A percentile compares a stretch with the other conserved stretches of the same genome.
Conservation (phyloP, 352 stramenopile genomes). For the Stephanocyclus meneghinianus region DNA sequence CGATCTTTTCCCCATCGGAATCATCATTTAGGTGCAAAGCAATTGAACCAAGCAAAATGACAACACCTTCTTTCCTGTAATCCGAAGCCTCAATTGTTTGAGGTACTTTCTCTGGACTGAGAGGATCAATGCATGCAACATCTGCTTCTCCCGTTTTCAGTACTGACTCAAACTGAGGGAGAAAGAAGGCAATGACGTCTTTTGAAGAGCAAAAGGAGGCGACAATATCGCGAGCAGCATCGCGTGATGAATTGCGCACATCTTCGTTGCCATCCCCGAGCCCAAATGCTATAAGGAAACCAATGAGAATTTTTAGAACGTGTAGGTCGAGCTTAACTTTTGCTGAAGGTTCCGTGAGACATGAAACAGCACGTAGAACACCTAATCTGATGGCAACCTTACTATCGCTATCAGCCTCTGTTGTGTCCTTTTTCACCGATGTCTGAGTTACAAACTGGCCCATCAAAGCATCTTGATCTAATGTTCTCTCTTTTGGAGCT, state of each 20-base stretch:
- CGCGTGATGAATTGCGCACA: slow-evolving; percentile 66
- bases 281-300: slow-evolving; percentile 80
- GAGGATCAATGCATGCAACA: slow-evolving; percentile 45
- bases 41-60: slow-evolving; percentile 81
- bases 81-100: slow-evolving; percentile 59
- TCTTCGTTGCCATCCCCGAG: slow-evolving; percentile 75
- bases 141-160: slow-evolving; percentile 72
- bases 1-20: slow-evolving; percentile 77
- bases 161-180: slow-evolving; percentile 76
- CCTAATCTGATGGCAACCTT: slow-evolving; percentile 73
- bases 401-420: slow-evolving; percentile 70
- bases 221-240: slow-evolving; percentile 75
- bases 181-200: slow-evolving; percentile 76
- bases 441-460: slow-evolving; percentile 70
- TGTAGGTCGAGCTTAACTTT: slow-evolving; percentile 65
- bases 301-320: slow-evolving; percentile 71
- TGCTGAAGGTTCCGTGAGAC: slow-evolving; percentile 54
- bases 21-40: slow-evolving; percentile 79
- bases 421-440: slow-evolving; percentile 42
- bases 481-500: slow-evolving; percentile 62
- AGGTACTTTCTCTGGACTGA: slow-evolving; percentile 66
- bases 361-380: slow-evolving; percentile 61
- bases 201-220: slow-evolving; percentile 68
- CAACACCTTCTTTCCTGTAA: slow-evolving; percentile 81
- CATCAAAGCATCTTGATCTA: slow-evolving; percentile 68